A percentile compares a stretch with the other conserved stretches of the same genome.
Conservation (phyloP, 352 stramenopile genomes). For the Phytopythium boreale region DNA sequence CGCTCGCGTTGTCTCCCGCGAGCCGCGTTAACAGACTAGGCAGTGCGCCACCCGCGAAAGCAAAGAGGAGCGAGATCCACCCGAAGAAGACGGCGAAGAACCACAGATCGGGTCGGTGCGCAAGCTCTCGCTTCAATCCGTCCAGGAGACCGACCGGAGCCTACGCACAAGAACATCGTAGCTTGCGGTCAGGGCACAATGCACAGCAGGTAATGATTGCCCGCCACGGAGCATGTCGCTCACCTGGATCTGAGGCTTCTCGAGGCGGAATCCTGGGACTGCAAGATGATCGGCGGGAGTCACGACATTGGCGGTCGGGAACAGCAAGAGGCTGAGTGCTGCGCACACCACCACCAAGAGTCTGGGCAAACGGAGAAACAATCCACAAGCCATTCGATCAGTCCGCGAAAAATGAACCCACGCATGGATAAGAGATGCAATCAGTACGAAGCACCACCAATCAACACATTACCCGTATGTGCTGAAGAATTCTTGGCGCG, state of each 20-base stretch:
- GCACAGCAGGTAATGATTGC: background rate
- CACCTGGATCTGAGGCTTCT: slow-evolving; percentile 57
- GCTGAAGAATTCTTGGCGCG: slow-evolving; percentile 49
- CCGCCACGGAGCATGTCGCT: background rate
- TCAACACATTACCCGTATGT: slow-evolving; percentile 45
- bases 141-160: slow-evolving; percentile 54
- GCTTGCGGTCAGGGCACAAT: background rate
- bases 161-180: slow-evolving; percentile 16
- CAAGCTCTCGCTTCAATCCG: slow-evolving; percentile 54
- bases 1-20: slow-evolving; percentile 20
- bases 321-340: slow-evolving; percentile 54
- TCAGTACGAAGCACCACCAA: background rate
- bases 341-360: slow-evolving; percentile 44
- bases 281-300: slow-evolving; percentile 34
- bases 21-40: slow-evolving; percentile 57
- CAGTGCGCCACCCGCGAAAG: slow-evolving; percentile 71
- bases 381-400: background rate
- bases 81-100: slow-evolving; percentile 78
- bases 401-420: background rate
- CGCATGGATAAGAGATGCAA: background rate
- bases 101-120: slow-evolving; percentile 55
- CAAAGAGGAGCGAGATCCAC: slow-evolving; percentile 81
- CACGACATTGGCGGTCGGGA: slow-evolving; percentile 72
- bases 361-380: slow-evolving; percentile 14
- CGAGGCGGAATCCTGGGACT: slow-evolving; percentile 48